Evolutionary conservation across 202 grass and related monocot genomes (phyloP), one percentile per base, ranked within the genome.

Genomic region (Zizania palustris): DNA sequence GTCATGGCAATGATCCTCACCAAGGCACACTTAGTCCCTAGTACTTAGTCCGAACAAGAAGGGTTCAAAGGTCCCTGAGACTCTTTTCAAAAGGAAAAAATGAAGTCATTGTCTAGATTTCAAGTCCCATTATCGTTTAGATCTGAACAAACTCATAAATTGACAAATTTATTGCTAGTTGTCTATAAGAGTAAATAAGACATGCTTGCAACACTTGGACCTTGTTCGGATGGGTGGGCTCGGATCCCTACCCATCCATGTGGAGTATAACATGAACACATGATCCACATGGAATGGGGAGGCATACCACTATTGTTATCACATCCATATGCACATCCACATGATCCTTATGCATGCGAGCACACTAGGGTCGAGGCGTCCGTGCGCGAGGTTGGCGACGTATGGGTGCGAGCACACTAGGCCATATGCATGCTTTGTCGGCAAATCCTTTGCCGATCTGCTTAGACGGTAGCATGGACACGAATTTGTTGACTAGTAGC

Each of bases 1-100:
- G 19, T 56, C 81, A 71, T 84, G 39, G 64, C 50, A 36, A 37
- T 80, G 45, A 58, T 71, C 81, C n/a, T 11, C 63, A n/a, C 67
- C 34, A 54, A 43, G 36, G 8, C 48, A 54, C 16, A 54, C n/a
- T 54, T 19, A 38, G 71, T 36, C 28, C 16, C 22, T 72, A 20
- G 16, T 68, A 61, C 42, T 46, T 16, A 77, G 8, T 58, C 40
- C 43, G 43, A 63, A 33, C 68, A 69, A 11, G 49, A 58, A 22
- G 0, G 71, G 16, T 75, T 76, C 2, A 14, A 42, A 88, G 22
- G 10, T 58, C 39, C 33, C 58, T 3, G 35, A 75, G 62, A 56
- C 19, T 73, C 38, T 62, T 87, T 13, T 55, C 57, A 63, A 62
- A 63, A 39, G 18, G 19, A 55, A 63, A 79, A 77, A 62, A 75